Conservation (phyloP, 2,329 filamentous ascomycete species). For the Verticillium klebahnii region DNA sequence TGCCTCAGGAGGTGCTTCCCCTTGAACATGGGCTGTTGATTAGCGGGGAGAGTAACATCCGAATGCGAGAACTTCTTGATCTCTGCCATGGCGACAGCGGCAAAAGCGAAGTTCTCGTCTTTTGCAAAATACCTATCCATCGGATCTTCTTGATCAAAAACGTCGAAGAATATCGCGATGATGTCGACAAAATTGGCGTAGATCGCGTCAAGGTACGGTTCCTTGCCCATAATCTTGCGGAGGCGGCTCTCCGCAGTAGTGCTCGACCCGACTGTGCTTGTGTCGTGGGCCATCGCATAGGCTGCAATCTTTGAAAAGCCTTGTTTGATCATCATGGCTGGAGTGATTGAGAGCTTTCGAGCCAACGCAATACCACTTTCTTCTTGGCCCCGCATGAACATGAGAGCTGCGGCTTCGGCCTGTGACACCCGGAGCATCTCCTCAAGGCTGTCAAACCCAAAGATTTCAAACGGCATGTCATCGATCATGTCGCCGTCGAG, state of each 20-base stretch:
- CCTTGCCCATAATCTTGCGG: constrained; percentile 63
- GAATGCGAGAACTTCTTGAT: constrained; percentile 70
- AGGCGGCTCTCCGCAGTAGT: constrained; percentile 61
- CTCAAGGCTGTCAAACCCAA: constrained; percentile 66
- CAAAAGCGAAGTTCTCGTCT: constrained; percentile 52
- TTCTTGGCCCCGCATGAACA: constrained; percentile 75
- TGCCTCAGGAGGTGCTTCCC: constrained; percentile 72
- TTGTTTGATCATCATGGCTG: constrained; percentile 53
- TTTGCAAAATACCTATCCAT: constrained; percentile 64
- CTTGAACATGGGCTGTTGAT: constrained; percentile 83
- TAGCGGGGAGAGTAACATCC: constrained; percentile 59
- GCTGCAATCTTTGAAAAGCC: constrained; percentile 77
- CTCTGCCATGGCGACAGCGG: constrained; percentile 58
- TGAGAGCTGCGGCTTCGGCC: constrained; percentile 73
- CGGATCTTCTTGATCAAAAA: constrained; percentile 72
- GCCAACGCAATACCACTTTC: constrained; percentile 58
- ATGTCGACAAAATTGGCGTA: constrained; percentile 71
- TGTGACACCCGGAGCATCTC: constrained; percentile 68
- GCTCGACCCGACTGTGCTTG: constrained; percentile 40
- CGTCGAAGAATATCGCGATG: constrained; percentile 69
- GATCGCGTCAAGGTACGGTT: constrained; percentile 58
- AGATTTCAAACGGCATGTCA: constrained; percentile 80
- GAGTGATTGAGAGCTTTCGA: constrained; percentile 46
- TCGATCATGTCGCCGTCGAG: constrained; percentile 61
- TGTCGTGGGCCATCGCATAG: constrained; percentile 78